Conservation (phyloP, 371 early-diverging fungal genomes). For the Syncephalastrum sp. region DNA sequence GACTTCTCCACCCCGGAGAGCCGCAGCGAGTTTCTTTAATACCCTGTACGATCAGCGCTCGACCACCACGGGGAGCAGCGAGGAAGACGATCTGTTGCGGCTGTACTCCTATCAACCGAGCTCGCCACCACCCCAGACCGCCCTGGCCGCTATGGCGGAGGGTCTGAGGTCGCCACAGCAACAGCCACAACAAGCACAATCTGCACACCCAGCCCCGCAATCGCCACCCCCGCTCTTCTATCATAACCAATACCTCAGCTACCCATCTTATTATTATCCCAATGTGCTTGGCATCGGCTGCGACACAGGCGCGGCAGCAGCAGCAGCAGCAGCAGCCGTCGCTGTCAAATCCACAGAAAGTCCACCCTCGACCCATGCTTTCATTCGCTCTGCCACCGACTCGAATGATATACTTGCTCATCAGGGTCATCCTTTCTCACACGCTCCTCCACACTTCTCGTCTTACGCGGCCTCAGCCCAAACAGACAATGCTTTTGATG, state of each 20-base stretch:
- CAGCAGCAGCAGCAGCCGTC: neutral
- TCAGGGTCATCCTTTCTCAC: neutral
- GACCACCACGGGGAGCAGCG: slow-evolving; percentile 4
- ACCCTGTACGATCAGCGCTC: slow-evolving; percentile 1
- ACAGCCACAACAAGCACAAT: neutral
- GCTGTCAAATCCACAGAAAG: slow-evolving; percentile 6
- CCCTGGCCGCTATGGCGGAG: neutral
- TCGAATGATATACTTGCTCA: slow-evolving; percentile 10
- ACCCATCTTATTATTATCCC: slow-evolving; percentile 10
- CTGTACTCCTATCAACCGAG: slow-evolving; percentile 1
- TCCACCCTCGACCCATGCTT: slow-evolving; percentile 3
- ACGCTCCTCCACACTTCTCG: slow-evolving; percentile 3
- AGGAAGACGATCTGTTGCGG: slow-evolving; percentile 10
- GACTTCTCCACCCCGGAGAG: neutral
- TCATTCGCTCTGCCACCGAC: too few species aligned
- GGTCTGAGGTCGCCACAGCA: neutral
- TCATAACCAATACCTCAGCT: slow-evolving; percentile 1
- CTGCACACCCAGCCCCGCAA: too few species aligned
- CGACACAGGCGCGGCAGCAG: slow-evolving; percentile 2
- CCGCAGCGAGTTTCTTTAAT: too few species aligned
- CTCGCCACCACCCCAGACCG: slow-evolving; percentile 1
- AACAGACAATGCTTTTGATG: neutral
- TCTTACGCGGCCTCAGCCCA: slow-evolving; percentile 5
- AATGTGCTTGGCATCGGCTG: slow-evolving; percentile 10
- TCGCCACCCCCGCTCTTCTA: too few species aligned